These are phyloP conservation scores for Polyporus tsugae DNA, from an alignment of 1,284 basidiomycete species.

Conservation along the genomic window DNA sequence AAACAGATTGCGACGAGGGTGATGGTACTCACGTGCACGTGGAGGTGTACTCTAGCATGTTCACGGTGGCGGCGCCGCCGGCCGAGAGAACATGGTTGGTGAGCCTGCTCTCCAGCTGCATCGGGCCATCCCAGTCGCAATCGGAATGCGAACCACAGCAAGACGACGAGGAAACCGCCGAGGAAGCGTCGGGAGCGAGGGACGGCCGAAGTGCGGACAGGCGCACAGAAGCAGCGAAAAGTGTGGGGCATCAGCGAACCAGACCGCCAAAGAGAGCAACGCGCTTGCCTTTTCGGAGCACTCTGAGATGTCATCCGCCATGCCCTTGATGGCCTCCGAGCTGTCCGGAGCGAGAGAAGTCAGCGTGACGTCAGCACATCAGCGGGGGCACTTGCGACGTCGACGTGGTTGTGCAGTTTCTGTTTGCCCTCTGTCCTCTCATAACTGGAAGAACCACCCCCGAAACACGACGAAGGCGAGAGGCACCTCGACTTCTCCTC, in stretches of 20 bases:
- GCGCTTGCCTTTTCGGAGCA: conserved; percentile 39
- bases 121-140: neutral
- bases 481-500: neutral
- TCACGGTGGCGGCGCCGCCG: conserved; percentile 36
- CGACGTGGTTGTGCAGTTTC: neutral
- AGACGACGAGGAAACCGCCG: conserved; percentile 5
- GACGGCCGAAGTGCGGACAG: neutral
- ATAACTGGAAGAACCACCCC: neutral
- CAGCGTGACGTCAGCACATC: conserved; percentile 16
- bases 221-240: neutral
- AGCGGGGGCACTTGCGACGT: neutral
- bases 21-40: conserved; percentile 35
- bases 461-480: neutral
- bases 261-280: conserved; percentile 17
- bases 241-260: neutral
- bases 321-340: conserved; percentile 38
- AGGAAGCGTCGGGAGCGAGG: conserved; percentile 1
- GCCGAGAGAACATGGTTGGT: conserved; percentile 37
- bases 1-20: neutral
- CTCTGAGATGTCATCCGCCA: conserved; percentile 38
- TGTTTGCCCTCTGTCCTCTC: neutral
- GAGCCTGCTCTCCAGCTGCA: conserved; percentile 37
- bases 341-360: conserved; percentile 29
- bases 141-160: neutral
- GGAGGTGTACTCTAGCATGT: conserved; percentile 38